These are phyloP conservation scores for Spirogloea muscicola DNA, from an alignment of 139 green algal genomes.

Conservation along the genomic window DNA sequence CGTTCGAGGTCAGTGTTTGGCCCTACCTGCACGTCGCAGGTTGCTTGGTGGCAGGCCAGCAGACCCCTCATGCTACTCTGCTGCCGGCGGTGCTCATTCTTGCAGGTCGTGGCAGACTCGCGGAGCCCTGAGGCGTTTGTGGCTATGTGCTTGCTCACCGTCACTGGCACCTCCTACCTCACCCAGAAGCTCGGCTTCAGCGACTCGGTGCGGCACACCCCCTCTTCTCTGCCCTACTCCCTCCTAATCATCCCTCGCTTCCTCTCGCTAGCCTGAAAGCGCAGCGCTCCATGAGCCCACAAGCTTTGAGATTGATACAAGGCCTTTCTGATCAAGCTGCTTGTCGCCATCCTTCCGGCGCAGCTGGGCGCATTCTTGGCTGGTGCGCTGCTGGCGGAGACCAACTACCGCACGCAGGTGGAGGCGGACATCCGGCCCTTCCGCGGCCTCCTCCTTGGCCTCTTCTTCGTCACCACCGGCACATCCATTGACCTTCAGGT, in stretches of 20 bases:
- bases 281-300: no score
- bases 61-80: no score
- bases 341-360: no score
- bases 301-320: no score
- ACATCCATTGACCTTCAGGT: conserved; percentile 61
- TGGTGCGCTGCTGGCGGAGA: conserved; percentile 92
- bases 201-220: conserved; percentile 69
- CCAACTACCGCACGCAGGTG: conserved; percentile 88
- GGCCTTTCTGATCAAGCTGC: no score
- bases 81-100: not conserved
- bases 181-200: conserved; percentile 76
- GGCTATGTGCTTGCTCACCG: conserved; percentile 84
- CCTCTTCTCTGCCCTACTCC: no score
- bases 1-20: conserved; percentile 62
- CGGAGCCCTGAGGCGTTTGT: conserved; percentile 86
- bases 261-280: no score
- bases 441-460: conserved; percentile 78
- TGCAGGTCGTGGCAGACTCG: conserved; percentile 71
- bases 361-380: conserved; percentile 89
- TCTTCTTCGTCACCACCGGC: conserved; percentile 89
- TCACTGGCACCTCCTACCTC: conserved; percentile 73
- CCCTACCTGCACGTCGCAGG: not conserved
- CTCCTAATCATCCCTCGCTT: no score
- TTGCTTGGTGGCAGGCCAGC: no score
- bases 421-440: conserved; percentile 90